phyloP scores from a whole-genome alignment of 1,284 basidiomycete species.

The Trametes pubescens region DNA sequence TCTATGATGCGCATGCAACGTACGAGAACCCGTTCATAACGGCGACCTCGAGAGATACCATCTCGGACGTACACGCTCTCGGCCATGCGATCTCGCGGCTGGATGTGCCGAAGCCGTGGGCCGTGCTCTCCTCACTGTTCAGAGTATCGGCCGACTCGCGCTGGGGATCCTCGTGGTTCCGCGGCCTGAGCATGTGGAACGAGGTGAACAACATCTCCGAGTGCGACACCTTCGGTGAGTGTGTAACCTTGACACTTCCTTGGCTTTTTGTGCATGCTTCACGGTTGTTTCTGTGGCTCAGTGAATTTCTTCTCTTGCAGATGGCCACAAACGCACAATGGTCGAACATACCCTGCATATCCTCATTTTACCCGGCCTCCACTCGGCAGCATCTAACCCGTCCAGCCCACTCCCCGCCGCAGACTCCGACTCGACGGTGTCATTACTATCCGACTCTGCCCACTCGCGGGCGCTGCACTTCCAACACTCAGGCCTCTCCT shows the following conservation, averaged over 20 bases:
- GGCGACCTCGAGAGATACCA: constrained; percentile 72
- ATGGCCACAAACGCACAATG: constrained; percentile 73
- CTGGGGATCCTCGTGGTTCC: constrained; percentile 54
- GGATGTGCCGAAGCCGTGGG: constrained; percentile 69
- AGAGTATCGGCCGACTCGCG: constrained; percentile 49
- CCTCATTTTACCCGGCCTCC: constrained; percentile 48
- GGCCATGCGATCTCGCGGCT: constrained; percentile 63
- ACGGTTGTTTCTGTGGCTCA: constrained; percentile 6
- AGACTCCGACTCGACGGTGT: constrained; percentile 23
- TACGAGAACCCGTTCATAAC: constrained; percentile 82
- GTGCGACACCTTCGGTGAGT: constrained; percentile 78
- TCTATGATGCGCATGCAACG: constrained; percentile 74
- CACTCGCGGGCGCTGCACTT: constrained; percentile 19
- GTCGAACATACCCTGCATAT: constrained; percentile 66
- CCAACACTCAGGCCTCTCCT: constrained; percentile 50
- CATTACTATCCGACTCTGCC: constrained; percentile 42
- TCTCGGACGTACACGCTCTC: constrained; percentile 71
- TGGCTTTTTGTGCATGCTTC: too few species aligned
- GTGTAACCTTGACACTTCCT: background rate
- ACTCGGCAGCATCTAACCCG: constrained; percentile 30
- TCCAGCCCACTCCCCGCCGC: background rate
- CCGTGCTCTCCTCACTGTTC: constrained; percentile 64
- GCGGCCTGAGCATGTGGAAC: constrained; percentile 70
- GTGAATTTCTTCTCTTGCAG: constrained; percentile 45
- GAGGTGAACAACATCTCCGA: constrained; percentile 78